These are phyloP conservation scores for Mycena latifolia DNA, from an alignment of 768 basidiomycete species.

Conservation along the genomic window DNA sequence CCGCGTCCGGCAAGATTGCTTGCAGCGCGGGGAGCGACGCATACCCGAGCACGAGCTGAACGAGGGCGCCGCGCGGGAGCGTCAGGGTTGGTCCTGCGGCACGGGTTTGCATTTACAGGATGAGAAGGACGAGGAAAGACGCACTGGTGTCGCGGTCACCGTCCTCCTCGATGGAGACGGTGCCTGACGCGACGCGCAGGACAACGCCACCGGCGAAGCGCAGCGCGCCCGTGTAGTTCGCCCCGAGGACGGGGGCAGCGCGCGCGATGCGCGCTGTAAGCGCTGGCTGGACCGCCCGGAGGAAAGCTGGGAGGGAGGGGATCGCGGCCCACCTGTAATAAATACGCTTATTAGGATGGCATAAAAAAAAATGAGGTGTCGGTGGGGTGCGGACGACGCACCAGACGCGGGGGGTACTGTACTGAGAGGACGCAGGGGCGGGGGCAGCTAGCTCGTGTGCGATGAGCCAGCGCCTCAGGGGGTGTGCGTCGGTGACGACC, in stretches of 20 bases:
- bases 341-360: too few species aligned
- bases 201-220: conserved; percentile 18
- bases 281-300: not conserved
- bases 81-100: conserved; percentile 5
- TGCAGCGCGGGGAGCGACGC: conserved; percentile 3
- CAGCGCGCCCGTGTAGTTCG: conserved; percentile 7
- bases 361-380: too few species aligned
- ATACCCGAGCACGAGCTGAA: conserved; percentile 20
- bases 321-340: conserved; percentile 15
- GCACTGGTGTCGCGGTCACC: not conserved
- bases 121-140: not conserved
- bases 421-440: not conserved
- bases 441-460: conserved; percentile 17
- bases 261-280: conserved; percentile 5
- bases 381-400: conserved; percentile 2
- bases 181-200: conserved; percentile 2
- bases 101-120: too few species aligned
- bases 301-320: conserved; percentile 11
- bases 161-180: not conserved
- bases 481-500: conserved; percentile 19
- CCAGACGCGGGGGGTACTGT: not conserved
- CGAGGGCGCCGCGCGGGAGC: conserved; percentile 14
- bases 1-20: not conserved
- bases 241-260: conserved; percentile 1
- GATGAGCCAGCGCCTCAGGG: conserved; percentile 21